Evolutionary conservation across 192 early-diverging fungal species (phyloP).

Genomic region (Entomortierella beljakovae): DNA sequence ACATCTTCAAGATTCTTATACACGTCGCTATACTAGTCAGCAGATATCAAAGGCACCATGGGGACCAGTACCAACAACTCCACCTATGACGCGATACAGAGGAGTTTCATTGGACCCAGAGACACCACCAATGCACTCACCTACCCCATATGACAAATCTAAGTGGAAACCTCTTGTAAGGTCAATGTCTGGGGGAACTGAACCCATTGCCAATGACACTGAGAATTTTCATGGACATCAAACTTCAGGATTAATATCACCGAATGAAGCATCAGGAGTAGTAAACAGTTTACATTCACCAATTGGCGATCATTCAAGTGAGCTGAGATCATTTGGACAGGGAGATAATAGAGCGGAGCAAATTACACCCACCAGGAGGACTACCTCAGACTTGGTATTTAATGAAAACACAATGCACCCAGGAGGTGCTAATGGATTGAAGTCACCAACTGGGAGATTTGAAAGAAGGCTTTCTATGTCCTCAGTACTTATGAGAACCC

Average conservation of each 20-base stretch:
- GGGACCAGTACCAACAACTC: neutral
- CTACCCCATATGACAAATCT: neutral
- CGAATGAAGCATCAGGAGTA: too few relatives aligned
- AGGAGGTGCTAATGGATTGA: neutral
- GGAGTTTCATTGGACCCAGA: conserved; percentile 9
- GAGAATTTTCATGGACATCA: neutral
- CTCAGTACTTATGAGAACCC: conserved; percentile 5
- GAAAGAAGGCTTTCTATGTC: conserved; percentile 18
- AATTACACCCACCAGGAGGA: too few relatives aligned
- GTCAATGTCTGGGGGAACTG: too few relatives aligned
- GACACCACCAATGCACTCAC: neutral
- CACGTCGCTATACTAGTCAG: conserved; percentile 13
- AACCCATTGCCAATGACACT: neutral
- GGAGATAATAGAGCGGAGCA: too few relatives aligned
- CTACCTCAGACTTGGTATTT: neutral
- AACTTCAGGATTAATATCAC: too few relatives aligned
- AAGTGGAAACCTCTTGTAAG: neutral
- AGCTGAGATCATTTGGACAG: too few relatives aligned
- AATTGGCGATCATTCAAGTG: too few relatives aligned
- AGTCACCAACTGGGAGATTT: neutral
- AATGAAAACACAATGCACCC: neutral
- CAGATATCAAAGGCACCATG: neutral
- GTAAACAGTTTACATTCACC: too few relatives aligned
- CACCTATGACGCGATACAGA: conserved; percentile 14
- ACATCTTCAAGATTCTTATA: too few relatives aligned